Percentiles rank a stretch among this genome's conserved stretches.
These are phyloP conservation scores for Pleomassaria siparia DNA, from an alignment of 2,329 filamentous ascomycete species.

Conservation along the genomic window DNA sequence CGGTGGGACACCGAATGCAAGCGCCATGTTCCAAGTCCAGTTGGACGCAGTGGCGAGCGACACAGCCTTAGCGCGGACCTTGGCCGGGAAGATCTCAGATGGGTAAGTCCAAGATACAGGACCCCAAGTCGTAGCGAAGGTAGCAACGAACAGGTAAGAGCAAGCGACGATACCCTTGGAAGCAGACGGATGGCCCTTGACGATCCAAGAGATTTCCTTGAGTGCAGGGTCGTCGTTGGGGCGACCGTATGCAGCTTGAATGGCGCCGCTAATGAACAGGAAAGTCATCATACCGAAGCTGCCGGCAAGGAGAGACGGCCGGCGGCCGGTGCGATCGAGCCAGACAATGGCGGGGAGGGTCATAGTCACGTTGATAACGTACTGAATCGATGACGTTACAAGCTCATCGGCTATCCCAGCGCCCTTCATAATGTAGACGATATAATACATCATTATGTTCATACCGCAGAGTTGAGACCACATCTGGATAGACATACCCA, in stretches of 20 bases:
- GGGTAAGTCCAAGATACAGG: slow-evolving; percentile 42
- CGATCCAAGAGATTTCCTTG: slow-evolving; percentile 58
- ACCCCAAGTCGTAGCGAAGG: slow-evolving; percentile 47
- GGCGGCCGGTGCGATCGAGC: slow-evolving; percentile 61
- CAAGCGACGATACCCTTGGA: slow-evolving; percentile 57
- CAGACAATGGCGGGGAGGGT: slow-evolving; percentile 63
- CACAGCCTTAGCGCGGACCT: slow-evolving; percentile 46
- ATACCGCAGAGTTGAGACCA: slow-evolving; percentile 64
- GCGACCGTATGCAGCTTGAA: slow-evolving; percentile 62
- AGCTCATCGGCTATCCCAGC: slow-evolving; percentile 60
- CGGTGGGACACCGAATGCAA: slow-evolving; percentile 46
- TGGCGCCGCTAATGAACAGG: slow-evolving; percentile 60
- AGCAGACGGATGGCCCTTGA: slow-evolving; percentile 51
- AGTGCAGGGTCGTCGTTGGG: slow-evolving; percentile 31
- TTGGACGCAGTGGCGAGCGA: slow-evolving; percentile 42
- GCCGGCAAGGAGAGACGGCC: slow-evolving; percentile 58
- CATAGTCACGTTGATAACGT: slow-evolving; percentile 63
- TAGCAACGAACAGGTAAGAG: slow-evolving; percentile 49
- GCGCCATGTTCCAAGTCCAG: slow-evolving; percentile 44
- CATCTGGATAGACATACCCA: slow-evolving; percentile 62
- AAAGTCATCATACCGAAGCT: slow-evolving; percentile 61
- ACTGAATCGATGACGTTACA: slow-evolving; percentile 63
- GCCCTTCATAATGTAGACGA: slow-evolving; percentile 62
- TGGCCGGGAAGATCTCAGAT: slow-evolving; percentile 43
- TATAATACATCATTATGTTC: slow-evolving; percentile 58